Evolutionary conservation across 345 rosid genomes (phyloP), one percentile per base, ranked within the genome.

Genomic region (Citrus glauca): DNA sequence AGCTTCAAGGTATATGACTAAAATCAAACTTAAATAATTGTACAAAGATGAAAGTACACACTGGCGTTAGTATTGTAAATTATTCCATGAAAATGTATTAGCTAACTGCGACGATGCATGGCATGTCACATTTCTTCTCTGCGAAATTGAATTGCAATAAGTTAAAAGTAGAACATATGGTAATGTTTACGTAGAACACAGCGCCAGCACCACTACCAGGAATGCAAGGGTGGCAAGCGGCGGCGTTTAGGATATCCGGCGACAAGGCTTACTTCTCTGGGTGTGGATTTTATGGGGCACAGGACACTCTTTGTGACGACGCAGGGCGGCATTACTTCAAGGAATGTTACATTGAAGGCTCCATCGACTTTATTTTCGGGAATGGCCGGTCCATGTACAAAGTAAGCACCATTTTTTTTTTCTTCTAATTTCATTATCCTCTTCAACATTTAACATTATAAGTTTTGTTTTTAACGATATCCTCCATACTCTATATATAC

Each of bases 161-260:
- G 17, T 45, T 45, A 11, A 45, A 13, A 45, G 50, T 42, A 2
- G 48, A 8, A 32, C 1, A 45, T 13, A 45, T 13, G 17, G 50
- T 45, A 13, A 45, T 10, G 9, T 56, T 57, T 78, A 32, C 35
- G 73, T 76, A 92, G 96, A 95, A 95, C 80, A 95, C 97, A 61
- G 96, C 99, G 24, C 99, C 98, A 55, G 97, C 99, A 1, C 98
- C 99, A 4, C 77, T 89, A 90, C 98, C 97, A 0, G 98, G 99
- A 64, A 86, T 92, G 99, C 87, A 92, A 79, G 97, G 98, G 25
- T 88, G 95, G 97, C 99, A 95, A 79, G 99, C 98, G 35, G 99
- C 77, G 77, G 97, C 99, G 24, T 90, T 95, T 76, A 88, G 98
- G 22, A 92, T 95, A 78, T 92, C 98, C 0, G 97, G 99, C 1